Percentiles rank a stretch among this genome's conserved stretches.
phyloP scores from a whole-genome alignment of 331 rosid species.

The Spiraea crenata region DNA sequence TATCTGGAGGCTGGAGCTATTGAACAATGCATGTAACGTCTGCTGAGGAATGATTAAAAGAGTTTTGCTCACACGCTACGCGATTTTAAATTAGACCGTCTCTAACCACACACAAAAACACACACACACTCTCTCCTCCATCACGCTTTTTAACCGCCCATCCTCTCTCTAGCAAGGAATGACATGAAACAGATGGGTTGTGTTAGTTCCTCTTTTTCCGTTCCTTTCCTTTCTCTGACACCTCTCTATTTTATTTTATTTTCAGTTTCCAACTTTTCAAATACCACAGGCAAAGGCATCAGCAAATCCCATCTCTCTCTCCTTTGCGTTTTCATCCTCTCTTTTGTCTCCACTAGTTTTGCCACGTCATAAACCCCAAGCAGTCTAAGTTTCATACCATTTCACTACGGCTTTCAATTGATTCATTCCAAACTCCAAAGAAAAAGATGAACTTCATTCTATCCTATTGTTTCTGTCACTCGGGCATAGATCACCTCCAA shows the following conservation, averaged over 20 bases:
- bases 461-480: not conserved
- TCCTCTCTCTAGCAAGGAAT: conserved; percentile 22
- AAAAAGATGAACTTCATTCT: not conserved
- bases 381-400: not conserved
- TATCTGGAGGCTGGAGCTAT: conserved; percentile 10
- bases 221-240: conserved; percentile 16
- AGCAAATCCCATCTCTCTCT: conserved; percentile 18
- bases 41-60: conserved; percentile 30
- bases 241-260: conserved; percentile 35
- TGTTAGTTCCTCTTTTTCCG: conserved; percentile 53
- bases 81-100: conserved; percentile 47
- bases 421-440: not conserved
- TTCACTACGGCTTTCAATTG: not conserved
- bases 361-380: conserved; percentile 11
- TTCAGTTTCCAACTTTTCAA: conserved; percentile 30
- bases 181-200: conserved; percentile 49
- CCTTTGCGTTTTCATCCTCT: conserved; percentile 12
- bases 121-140: conserved; percentile 12
- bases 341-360: conserved; percentile 20
- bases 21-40: conserved; percentile 18
- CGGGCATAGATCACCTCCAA: not conserved
- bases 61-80: conserved; percentile 56
- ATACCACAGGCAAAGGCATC: conserved; percentile 29
- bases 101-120: conserved; percentile 27
- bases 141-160: conserved; percentile 34